A percentile compares a stretch with the other conserved stretches of the same genome.
Conservation (phyloP, 2,329 filamentous ascomycete species). For the Aureobasidium sp. region DNA sequence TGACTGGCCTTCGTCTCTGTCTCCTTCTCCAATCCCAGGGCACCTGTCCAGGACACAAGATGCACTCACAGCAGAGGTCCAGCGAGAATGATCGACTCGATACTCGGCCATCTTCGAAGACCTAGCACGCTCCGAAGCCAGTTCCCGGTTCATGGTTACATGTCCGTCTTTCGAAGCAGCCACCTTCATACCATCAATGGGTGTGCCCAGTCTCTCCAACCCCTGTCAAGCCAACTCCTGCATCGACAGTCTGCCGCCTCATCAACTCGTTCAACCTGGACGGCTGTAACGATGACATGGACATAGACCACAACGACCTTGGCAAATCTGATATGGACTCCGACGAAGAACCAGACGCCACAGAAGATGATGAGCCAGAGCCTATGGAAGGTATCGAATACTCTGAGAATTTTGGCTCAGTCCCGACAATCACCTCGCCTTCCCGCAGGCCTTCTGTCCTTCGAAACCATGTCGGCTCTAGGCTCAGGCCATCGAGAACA, state of each 20-base stretch:
- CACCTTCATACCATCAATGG: not conserved
- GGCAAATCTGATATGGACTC: not conserved
- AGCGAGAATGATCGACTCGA: not conserved
- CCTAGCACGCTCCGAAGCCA: not conserved
- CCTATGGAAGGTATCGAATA: constrained; percentile 8
- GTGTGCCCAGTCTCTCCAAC: not conserved
- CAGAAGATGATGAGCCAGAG: not conserved
- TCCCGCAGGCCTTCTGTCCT: constrained; percentile 13
- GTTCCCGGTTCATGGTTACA: not conserved
- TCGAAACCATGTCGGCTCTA: not conserved
- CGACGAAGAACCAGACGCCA: not conserved
- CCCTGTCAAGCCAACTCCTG: not conserved
- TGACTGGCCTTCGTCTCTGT: not conserved
- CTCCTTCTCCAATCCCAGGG: not conserved
- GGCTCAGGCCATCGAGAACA: constrained; percentile 21
- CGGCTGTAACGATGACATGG: constrained; percentile 1
- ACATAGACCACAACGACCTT: not conserved
- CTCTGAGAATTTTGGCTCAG: not conserved
- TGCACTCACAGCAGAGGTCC: not conserved
- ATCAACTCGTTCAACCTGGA: not conserved
- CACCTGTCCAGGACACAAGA: not conserved
- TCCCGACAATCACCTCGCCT: not conserved
- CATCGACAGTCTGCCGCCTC: not conserved
- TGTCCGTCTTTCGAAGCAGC: not conserved
- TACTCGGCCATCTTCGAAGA: not conserved